Conservation (phyloP, 2,329 filamentous ascomycete species). For the Orbilia quercus region DNA sequence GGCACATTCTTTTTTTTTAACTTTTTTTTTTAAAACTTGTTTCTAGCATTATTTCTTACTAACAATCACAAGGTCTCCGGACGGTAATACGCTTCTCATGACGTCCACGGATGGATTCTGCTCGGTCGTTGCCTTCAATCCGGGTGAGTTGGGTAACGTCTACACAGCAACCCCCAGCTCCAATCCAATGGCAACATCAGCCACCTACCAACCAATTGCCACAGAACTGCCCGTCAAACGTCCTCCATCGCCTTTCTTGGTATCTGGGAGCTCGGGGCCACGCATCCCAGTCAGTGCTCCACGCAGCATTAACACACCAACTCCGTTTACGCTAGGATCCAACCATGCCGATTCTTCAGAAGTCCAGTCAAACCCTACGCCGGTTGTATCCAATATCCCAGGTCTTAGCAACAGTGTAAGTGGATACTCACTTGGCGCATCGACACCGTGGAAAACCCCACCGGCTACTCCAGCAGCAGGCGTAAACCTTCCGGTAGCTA, state of each 20-base stretch:
- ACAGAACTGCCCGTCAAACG: conserved; percentile 61
- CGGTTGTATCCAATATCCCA: conserved; percentile 51
- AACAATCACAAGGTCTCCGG: conserved; percentile 72
- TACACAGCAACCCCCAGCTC: conserved; percentile 73
- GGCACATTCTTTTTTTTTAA: conserved; percentile 61
- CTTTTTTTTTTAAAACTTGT: conserved; percentile 14
- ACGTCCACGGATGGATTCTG: conserved; percentile 99
- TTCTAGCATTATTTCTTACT: conserved; percentile 40
- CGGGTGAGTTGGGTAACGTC: conserved; percentile 84
- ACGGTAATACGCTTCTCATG: conserved; percentile 83
- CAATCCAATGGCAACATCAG: conserved; percentile 42
- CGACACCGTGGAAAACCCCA: conserved; percentile 68
- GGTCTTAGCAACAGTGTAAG: conserved; percentile 67
- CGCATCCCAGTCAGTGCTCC: conserved; percentile 31
- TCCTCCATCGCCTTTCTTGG: conserved; percentile 62
- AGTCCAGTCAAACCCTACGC: conserved; percentile 45
- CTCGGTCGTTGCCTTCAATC: conserved; percentile 84
- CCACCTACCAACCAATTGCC: conserved; percentile 38
- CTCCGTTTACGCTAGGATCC: conserved; percentile 71
- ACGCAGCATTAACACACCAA: conserved; percentile 69
- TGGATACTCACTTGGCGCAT: conserved; percentile 71
- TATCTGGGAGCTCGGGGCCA: conserved; percentile 41
- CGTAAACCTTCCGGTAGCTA: conserved; percentile 66
- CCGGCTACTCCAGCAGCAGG: conserved; percentile 71
- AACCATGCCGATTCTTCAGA: conserved; percentile 37